These are phyloP conservation scores for Guadua angustifolia DNA, from an alignment of 176 grass and related monocot genomes.

Conservation along the genomic window DNA sequence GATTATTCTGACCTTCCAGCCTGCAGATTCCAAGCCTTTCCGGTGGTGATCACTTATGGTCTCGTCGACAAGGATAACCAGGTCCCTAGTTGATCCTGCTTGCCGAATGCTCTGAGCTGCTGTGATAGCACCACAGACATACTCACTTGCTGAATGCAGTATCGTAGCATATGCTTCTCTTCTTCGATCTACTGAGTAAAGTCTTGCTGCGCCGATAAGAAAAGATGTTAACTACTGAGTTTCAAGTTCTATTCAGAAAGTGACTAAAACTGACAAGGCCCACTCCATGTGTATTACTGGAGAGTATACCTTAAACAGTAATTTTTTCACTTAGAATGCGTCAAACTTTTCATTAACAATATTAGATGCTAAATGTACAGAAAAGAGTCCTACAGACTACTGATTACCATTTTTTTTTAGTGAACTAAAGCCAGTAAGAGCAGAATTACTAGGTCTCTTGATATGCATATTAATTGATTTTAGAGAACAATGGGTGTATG, in stretches of 20 bases:
- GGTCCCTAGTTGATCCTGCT: constrained; percentile 77
- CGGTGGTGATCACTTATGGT: constrained; percentile 69
- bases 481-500: background rate
- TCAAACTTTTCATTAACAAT: background rate
- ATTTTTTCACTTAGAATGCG: background rate
- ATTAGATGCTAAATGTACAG: background rate
- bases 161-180: constrained; percentile 89
- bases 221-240: constrained; percentile 19
- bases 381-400: background rate
- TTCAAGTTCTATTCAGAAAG: background rate
- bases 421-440: background rate
- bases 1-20: constrained; percentile 84
- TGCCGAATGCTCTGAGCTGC: constrained; percentile 91
- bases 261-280: background rate
- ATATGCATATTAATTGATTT: background rate
- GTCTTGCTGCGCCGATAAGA: constrained; percentile 62
- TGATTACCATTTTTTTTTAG: background rate
- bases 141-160: constrained; percentile 79
- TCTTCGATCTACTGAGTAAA: constrained; percentile 62
- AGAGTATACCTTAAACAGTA: constrained; percentile 27
- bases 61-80: constrained; percentile 83
- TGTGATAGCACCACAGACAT: constrained; percentile 85
- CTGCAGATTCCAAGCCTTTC: constrained; percentile 65
- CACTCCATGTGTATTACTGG: background rate
- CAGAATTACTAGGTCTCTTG: constrained; percentile 12